These are phyloP conservation scores for Epithemia pelagica DNA, from an alignment of 108 stramenopile species.

Conservation along the genomic window DNA sequence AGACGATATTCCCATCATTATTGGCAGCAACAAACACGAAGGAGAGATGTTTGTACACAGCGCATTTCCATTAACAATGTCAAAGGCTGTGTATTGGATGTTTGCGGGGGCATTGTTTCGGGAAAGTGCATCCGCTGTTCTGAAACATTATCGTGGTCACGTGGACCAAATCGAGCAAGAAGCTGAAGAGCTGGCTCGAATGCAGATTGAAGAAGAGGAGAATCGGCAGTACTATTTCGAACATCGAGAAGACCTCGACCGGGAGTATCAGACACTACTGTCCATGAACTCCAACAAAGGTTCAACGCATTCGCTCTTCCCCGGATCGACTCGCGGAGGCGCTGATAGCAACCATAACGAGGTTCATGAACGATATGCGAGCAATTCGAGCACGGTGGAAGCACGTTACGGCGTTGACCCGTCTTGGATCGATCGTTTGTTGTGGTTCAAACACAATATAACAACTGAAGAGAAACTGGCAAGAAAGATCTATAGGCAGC, in stretches of 20 bases:
- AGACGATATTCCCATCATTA: conserved; percentile 62
- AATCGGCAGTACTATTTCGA: conserved; percentile 45
- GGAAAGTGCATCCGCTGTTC: conserved; percentile 46
- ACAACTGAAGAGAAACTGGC: neutral
- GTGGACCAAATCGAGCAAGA: conserved; percentile 46
- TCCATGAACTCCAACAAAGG: conserved; percentile 20
- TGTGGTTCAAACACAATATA: conserved; percentile 1
- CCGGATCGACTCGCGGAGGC: conserved; percentile 36
- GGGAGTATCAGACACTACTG: conserved; percentile 36
- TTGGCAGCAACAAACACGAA: conserved; percentile 72
- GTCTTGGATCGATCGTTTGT: conserved; percentile 1
- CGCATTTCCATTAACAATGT: conserved; percentile 76
- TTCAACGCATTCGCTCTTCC: conserved; percentile 13
- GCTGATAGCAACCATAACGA: conserved; percentile 1
- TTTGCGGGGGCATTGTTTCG: conserved; percentile 79
- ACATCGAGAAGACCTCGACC: conserved; percentile 39
- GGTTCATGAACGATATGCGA: neutral
- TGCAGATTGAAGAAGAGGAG: conserved; percentile 49
- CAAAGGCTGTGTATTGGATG: conserved; percentile 74
- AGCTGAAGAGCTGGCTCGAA: conserved; percentile 39
- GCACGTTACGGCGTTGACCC: neutral
- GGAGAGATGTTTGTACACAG: conserved; percentile 82
- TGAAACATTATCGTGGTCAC: conserved; percentile 52
- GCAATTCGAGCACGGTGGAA: neutral
- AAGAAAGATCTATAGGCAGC: conserved; percentile 2